phyloP scores from a whole-genome alignment of 345 rosid species.

The Corymbia maculata region DNA sequence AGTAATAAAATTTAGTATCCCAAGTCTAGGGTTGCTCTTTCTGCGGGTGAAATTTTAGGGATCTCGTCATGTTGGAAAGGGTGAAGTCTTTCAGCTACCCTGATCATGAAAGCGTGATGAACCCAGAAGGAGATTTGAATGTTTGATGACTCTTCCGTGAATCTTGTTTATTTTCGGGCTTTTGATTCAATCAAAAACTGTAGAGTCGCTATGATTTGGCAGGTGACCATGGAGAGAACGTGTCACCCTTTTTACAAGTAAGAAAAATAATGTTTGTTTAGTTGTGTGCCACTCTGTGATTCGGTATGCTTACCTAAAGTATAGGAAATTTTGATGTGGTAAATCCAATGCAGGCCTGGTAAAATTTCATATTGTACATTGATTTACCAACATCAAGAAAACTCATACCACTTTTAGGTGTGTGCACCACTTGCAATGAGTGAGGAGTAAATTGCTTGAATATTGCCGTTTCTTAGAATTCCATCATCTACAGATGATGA shows the following conservation, averaged over 20 bases:
- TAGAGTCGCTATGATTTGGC: background rate
- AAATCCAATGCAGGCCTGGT: background rate
- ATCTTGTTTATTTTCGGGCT: background rate
- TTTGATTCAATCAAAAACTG: background rate
- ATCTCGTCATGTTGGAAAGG: background rate
- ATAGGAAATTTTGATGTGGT: background rate
- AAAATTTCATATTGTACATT: background rate
- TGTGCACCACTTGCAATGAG: background rate
- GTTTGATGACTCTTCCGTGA: background rate
- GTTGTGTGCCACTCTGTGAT: background rate
- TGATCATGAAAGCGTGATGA: background rate
- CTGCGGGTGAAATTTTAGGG: background rate
- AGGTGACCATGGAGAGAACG: background rate
- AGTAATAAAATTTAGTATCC: background rate
- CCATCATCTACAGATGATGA: background rate
- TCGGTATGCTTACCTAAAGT: background rate
- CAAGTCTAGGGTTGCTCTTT: background rate
- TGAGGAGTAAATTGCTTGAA: background rate
- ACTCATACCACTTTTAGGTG: background rate
- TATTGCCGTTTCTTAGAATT: background rate
- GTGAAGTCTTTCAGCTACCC: background rate
- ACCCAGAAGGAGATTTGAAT: background rate
- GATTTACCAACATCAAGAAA: background rate
- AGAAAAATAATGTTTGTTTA: background rate
- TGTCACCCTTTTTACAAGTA: background rate